Percentiles rank a stretch among this genome's conserved stretches.
These are phyloP conservation scores for Parathielavia hyrcaniae DNA, from an alignment of 495 filamentous ascomycete species.

Conservation along the genomic window DNA sequence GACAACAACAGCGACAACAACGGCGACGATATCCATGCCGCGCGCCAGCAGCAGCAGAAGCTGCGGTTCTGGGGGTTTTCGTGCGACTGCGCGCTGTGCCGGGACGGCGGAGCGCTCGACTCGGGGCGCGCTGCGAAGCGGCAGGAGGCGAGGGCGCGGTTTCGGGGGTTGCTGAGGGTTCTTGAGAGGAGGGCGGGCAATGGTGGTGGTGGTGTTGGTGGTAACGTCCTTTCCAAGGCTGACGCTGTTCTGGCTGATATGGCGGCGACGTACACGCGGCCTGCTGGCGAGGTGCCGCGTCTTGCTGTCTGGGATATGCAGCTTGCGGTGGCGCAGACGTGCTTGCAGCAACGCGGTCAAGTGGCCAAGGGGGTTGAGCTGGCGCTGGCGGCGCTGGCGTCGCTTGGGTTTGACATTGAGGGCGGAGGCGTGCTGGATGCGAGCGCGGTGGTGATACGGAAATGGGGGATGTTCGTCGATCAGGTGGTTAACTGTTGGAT, in stretches of 20 bases:
- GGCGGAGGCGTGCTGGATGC: conserved; percentile 18
- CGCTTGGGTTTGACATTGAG: conserved; percentile 41
- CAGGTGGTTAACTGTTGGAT: conserved; percentile 35
- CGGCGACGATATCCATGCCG: too few species aligned
- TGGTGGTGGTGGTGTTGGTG: too few species aligned
- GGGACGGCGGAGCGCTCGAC: not conserved
- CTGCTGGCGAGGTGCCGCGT: conserved; percentile 29
- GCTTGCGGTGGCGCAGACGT: conserved; percentile 24
- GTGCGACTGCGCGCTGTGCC: conserved; percentile 5
- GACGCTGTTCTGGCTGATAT: conserved; percentile 26
- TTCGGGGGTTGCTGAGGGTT: not conserved
- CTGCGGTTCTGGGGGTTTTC: conserved; percentile 41
- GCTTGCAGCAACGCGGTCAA: too few species aligned
- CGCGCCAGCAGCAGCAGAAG: conserved; percentile 14
- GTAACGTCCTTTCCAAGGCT: too few species aligned
- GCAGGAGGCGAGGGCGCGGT: too few species aligned
- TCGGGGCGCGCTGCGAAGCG: not conserved
- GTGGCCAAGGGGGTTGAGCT: too few species aligned
- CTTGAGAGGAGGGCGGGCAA: conserved; percentile 13
- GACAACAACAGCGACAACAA: conserved; percentile 5
- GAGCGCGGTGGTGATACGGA: conserved; percentile 32
- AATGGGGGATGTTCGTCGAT: conserved; percentile 39
- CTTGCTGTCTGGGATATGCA: conserved; percentile 26
- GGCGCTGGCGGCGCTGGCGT: conserved; percentile 30
- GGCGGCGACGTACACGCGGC: conserved; percentile 31